Evolutionary conservation across 2,329 filamentous ascomycete species (phyloP).

Genomic region (Penicillium italicum): DNA sequence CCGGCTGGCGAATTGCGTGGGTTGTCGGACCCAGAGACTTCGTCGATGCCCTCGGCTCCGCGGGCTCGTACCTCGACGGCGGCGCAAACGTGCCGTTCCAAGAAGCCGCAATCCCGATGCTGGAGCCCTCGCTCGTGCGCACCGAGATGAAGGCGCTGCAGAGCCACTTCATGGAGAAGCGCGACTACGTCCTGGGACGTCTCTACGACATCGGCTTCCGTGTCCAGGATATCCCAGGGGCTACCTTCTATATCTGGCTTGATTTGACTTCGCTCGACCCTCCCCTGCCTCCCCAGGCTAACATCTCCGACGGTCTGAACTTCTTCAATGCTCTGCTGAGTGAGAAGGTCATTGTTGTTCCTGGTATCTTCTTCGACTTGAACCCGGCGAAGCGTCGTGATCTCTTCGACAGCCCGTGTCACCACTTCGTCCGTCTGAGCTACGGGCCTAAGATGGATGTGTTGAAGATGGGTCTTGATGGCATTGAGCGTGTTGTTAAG

Average conservation of each 20-base stretch:
- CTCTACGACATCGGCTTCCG: conserved; percentile 82
- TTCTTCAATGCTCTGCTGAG: conserved; percentile 93
- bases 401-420: conserved; percentile 89
- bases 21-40: conserved; percentile 95
- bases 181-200: conserved; percentile 80
- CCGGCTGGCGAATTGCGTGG: conserved; percentile 96
- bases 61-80: conserved; percentile 90
- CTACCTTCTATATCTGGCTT: conserved; percentile 90
- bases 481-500: conserved; percentile 74
- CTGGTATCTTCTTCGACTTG: conserved; percentile 95
- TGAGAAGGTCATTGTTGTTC: conserved; percentile 94
- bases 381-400: conserved; percentile 88
- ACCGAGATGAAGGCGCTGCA: conserved; percentile 88
- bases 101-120: conserved; percentile 86
- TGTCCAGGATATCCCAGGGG: conserved; percentile 79
- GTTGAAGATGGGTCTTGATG: conserved; percentile 74
- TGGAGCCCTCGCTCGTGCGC: conserved; percentile 77
- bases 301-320: conserved; percentile 87
- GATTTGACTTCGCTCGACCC: conserved; percentile 51
- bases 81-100: conserved; percentile 95
- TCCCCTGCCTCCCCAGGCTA: conserved; percentile 56
- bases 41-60: conserved; percentile 86
- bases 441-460: conserved; percentile 81
- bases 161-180: conserved; percentile 84
- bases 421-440: conserved; percentile 82